Conservation (phyloP, 2,329 filamentous ascomycete species). For the Aspergillus alliaceus region DNA sequence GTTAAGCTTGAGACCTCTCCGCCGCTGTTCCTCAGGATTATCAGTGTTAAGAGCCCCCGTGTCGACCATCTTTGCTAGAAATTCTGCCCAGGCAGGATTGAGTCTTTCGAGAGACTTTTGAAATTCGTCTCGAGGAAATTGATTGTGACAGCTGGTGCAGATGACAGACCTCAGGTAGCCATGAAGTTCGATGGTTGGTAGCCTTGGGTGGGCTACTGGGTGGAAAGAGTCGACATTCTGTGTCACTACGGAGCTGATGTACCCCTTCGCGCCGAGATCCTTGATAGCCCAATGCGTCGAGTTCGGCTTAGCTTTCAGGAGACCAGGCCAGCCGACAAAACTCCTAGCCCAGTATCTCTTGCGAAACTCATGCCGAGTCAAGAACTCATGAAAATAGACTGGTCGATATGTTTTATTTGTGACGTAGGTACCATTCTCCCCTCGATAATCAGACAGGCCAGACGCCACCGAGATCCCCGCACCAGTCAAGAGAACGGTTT, state of each 20-base stretch:
- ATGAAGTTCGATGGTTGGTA: slow-evolving; percentile 82
- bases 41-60: slow-evolving; percentile 77
- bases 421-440: slow-evolving; percentile 85
- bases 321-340: slow-evolving; percentile 86
- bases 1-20: slow-evolving; percentile 75
- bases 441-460: slow-evolving; percentile 89
- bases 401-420: slow-evolving; percentile 87
- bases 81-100: slow-evolving; percentile 82
- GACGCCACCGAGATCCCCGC: slow-evolving; percentile 93
- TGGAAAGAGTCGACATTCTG: slow-evolving; percentile 99
- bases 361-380: slow-evolving; percentile 74
- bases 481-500: slow-evolving; percentile 70
- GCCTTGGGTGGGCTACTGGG: slow-evolving; percentile 67
- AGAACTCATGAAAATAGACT: slow-evolving; percentile 91
- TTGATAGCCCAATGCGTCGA: slow-evolving; percentile 74
- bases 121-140: slow-evolving; percentile 71
- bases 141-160: slow-evolving; percentile 74
- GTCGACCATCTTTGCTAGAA: slow-evolving; percentile 69
- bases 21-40: slow-evolving; percentile 67
- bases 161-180: slow-evolving; percentile 81
- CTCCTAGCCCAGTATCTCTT: slow-evolving; percentile 96
- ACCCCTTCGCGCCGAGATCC: slow-evolving; percentile 68
- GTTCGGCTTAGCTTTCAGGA: slow-evolving; percentile 79
- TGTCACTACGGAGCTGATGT: slow-evolving; percentile 77
- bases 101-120: slow-evolving; percentile 73